Base-by-base conservation (phyloP, 1,284 basidiomycete species). In the Cutaneotrichosporon daszewskae region DNA sequence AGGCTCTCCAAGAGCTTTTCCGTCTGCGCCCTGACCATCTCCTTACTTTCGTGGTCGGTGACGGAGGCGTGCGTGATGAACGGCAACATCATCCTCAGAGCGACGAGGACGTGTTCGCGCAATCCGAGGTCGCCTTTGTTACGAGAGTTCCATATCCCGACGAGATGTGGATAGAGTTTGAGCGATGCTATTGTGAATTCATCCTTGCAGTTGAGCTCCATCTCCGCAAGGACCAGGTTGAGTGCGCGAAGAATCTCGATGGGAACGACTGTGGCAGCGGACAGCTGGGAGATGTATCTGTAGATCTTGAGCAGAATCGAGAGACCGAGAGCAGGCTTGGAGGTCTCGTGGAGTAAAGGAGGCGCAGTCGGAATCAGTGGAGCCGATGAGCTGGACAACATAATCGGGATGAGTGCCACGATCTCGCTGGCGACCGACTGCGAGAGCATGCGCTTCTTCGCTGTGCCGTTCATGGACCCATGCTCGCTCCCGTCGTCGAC, bases 111-210 rank as follows among this genome's bases (percentile, higher is more conserved):
- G 41, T 73, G 72, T 45, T 76, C 74, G 35, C 71, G 66, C 14
- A 90, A 72, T 7, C 76, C 74, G 54, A 83, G 79, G 17, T 53
- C 47, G 12, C 41, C 36, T 55, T 87, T 85, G 61, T 81, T 83
- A 69, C 85, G 86, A 7, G 81, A 81, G 2, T 76, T 73, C 87
- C 88, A 94, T 19, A 91, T 68, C 2, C 67, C 69, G 2, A 89
- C 73, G 5, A 95, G 62, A 8, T 69, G 64, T 33, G 79, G 72
- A 80, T 87, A 87, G 1, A 82, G 70, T 24, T 69, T 69, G 8
- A 72, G 65, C 0, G 85, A 81, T 43, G 86, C 82, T 10, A 66
- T 59, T 7, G 77, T 72, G 33, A 88, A 77, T 1, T 77, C 74
- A 2, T 74, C 62, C 25, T 76, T 79, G 43, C 72, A 75, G 62